Evolutionary conservation across 2,329 filamentous ascomycete genomes (phyloP).

Genomic region (Xylariaceae sp.): DNA sequence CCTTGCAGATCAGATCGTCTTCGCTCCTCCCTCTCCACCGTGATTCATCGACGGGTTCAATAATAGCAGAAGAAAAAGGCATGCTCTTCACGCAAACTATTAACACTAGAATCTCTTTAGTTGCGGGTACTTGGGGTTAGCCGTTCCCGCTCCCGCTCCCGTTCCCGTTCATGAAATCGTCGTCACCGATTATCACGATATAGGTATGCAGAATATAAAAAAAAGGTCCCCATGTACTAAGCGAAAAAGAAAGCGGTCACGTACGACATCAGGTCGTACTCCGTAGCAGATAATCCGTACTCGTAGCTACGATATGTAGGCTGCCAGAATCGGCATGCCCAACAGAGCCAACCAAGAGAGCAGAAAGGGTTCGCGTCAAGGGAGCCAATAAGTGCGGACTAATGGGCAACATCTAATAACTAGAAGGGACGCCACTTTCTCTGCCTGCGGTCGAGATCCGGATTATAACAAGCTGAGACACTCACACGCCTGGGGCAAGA

Average conservation of each 20-base stretch:
- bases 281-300: too few species aligned
- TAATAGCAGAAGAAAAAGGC: background rate
- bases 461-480: background rate
- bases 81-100: background rate
- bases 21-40: background rate
- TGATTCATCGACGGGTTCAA: background rate
- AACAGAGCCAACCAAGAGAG: too few species aligned
- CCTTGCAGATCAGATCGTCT: background rate
- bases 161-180: background rate
- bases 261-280: too few species aligned
- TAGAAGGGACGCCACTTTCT: background rate
- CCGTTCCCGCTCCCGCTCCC: background rate
- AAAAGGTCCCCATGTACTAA: too few species aligned
- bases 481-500: background rate
- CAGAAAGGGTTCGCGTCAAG: background rate
- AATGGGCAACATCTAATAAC: background rate
- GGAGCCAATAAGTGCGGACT: background rate
- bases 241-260: too few species aligned
- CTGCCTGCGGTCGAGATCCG: background rate
- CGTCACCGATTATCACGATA: background rate
- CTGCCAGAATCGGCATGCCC: too few species aligned
- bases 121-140: background rate
- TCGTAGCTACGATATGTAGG: too few species aligned
- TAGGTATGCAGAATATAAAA: too few species aligned
- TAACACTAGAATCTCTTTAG: background rate